Base-by-base conservation (phyloP, 208 protist genomes). In the Leishmania aethiopica region DNA sequence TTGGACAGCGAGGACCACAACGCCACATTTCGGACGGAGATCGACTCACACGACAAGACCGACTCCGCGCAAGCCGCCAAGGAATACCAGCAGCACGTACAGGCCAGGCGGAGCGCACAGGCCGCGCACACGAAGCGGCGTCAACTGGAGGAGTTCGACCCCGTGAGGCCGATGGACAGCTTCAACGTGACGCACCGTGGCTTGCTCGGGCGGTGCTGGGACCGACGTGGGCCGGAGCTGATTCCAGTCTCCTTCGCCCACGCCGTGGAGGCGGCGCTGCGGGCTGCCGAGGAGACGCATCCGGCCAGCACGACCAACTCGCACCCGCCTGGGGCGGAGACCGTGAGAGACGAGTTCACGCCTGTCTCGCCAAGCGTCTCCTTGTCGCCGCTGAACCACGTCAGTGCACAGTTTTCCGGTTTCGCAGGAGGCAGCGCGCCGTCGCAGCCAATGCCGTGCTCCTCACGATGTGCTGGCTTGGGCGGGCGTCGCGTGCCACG, bases 161-260 rank as follows among this genome's bases (percentile, higher is more conserved):
- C 86, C 45, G 86, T 93, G 25, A 86, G 90, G 13, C 88, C 90
- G 15, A 37, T 91, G 37, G 87, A 94, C 77, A 92, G 88, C 80
- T 95, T 95, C 83, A 92, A 92, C 77, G 84, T 93, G 64, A 94
- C 90, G 1, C 93, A 96, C 78, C 82, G 86, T 22, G 73, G 82
- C 3, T 70, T 97, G 62, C 84, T 97, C 25, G 94, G 94, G 2
- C 90, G 94, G 17, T 97, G 94, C 82, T 95, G 91, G 89, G 91
- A 95, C 77, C 88, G 88, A 25, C 91, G 89, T 6, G 77, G 72
- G n/a, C 69, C 88, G 55, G 89, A 95, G 87, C 64, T 92, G 28
- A 67, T 85, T 32, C 83, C 87, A 2, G 84, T 91, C 19, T 84
- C 82, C 49, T 87, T 92, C 35, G 80, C 90, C 10, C 77, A 90